phyloP scores from a whole-genome alignment of 495 filamentous ascomycete species.

The Aeminium ludgeri region DNA sequence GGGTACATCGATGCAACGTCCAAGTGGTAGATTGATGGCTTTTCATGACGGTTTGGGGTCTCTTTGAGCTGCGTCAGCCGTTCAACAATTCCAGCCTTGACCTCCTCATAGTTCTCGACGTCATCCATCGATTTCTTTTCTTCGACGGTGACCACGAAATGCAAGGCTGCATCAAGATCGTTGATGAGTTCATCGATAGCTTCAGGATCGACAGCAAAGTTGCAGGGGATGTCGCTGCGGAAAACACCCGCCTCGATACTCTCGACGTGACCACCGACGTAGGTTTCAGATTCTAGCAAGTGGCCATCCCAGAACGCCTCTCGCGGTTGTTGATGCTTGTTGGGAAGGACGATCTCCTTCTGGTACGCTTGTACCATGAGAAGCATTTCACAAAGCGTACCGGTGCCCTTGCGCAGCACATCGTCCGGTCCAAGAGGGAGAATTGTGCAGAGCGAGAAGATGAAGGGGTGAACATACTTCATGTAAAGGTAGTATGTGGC shows the following conservation, averaged over 20 bases:
- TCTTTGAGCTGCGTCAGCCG: slow-evolving; percentile 57
- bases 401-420: slow-evolving; percentile 84
- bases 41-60: slow-evolving; percentile 64
- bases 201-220: slow-evolving; percentile 71
- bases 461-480: slow-evolving; percentile 99
- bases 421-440: slow-evolving; percentile 86
- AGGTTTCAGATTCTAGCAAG: slow-evolving; percentile 88
- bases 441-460: slow-evolving; percentile 96
- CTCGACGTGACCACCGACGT: slow-evolving; percentile 96
- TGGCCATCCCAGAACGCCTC: slow-evolving; percentile 96
- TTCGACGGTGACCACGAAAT: slow-evolving; percentile 84
- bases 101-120: slow-evolving; percentile 80
- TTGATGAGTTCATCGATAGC: slow-evolving; percentile 76
- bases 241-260: slow-evolving; percentile 99
- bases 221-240: slow-evolving; percentile 81
- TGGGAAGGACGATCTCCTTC: slow-evolving; percentile 80
- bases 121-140: slow-evolving; percentile 89
- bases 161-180: slow-evolving; percentile 80
- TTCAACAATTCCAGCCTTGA: slow-evolving; percentile 66
- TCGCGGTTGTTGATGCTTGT: slow-evolving; percentile 82
- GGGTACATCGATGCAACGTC: slow-evolving; percentile 99
- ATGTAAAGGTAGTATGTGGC: slow-evolving; percentile 99
- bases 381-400: slow-evolving; percentile 96
- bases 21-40: slow-evolving; percentile 90
- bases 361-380: slow-evolving; percentile 96